Conservation (phyloP, 2,329 filamentous ascomycete species). For the Penicillium verrucosum region DNA sequence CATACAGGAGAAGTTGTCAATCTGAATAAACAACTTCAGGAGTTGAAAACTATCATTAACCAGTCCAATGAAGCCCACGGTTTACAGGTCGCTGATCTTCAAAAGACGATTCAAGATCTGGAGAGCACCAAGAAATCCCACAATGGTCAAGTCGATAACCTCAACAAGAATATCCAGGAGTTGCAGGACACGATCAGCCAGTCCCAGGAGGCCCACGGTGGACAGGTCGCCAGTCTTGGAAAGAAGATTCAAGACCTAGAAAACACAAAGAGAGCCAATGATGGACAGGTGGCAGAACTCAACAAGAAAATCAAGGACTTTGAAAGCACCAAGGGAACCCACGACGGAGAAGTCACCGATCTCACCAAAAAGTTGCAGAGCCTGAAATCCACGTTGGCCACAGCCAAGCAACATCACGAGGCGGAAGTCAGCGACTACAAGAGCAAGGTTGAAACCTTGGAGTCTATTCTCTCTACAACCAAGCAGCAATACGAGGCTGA, state of each 20-base stretch:
- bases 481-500: slow-evolving; percentile 62
- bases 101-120: slow-evolving; percentile 57
- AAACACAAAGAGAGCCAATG: slow-evolving; percentile 47
- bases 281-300: slow-evolving; percentile 58
- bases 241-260: slow-evolving; percentile 57
- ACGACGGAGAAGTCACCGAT: slow-evolving; percentile 60
- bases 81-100: slow-evolving; percentile 59
- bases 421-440: slow-evolving; percentile 60
- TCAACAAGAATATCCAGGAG: slow-evolving; percentile 51
- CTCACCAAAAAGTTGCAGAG: slow-evolving; percentile 59
- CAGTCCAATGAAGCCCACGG: slow-evolving; percentile 61
- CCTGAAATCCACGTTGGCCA: slow-evolving; percentile 44
- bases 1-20: slow-evolving; percentile 57
- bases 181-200: slow-evolving; percentile 51
- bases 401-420: slow-evolving; percentile 43
- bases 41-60: slow-evolving; percentile 49
- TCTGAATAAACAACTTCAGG: slow-evolving; percentile 55
- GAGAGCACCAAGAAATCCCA: slow-evolving; percentile 47
- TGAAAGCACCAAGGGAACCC: slow-evolving; percentile 56
- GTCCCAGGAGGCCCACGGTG: slow-evolving; percentile 58
- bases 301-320: slow-evolving; percentile 57
- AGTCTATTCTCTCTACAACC: slow-evolving; percentile 49
- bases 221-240: slow-evolving; percentile 29
- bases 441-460: slow-evolving; percentile 57
- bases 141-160: slow-evolving; percentile 57